phyloP scores from a whole-genome alignment of 148 eudicot genomes.

The Pharnaceum exiguum region DNA sequence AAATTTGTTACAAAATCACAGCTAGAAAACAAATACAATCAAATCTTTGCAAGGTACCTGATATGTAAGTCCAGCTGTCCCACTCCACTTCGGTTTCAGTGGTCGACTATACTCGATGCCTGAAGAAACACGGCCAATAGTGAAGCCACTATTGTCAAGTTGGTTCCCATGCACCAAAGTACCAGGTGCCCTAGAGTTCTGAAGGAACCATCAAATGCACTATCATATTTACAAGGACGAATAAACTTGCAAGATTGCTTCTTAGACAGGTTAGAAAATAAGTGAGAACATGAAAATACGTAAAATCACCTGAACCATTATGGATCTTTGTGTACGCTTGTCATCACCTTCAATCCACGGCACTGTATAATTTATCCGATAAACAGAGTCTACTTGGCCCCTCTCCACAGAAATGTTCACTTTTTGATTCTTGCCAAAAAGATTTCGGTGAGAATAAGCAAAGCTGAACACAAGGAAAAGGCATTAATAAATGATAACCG shows the following conservation, averaged over 20 bases:
- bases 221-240: slow-evolving; percentile 1
- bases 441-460: slow-evolving; percentile 90
- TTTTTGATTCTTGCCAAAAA: slow-evolving; percentile 94
- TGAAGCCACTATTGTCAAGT: slow-evolving; percentile 57
- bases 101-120: slow-evolving; percentile 93
- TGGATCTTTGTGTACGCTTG: slow-evolving; percentile 88
- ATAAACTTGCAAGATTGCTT: neutral
- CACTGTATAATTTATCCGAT: slow-evolving; percentile 84
- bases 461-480: slow-evolving; percentile 53
- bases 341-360: slow-evolving; percentile 99
- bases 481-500: no score
- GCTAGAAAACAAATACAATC: neutral
- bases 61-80: slow-evolving; percentile 87
- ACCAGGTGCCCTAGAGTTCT: slow-evolving; percentile 98
- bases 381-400: slow-evolving; percentile 96
- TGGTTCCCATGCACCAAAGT: slow-evolving; percentile 92
- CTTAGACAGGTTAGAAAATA: neutral
- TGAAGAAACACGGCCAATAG: slow-evolving; percentile 85
- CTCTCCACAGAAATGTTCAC: slow-evolving; percentile 87
- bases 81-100: slow-evolving; percentile 95
- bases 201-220: slow-evolving; percentile 8
- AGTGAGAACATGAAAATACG: neutral
- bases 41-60: slow-evolving; percentile 45
- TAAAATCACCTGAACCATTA: slow-evolving; percentile 76
- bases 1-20: neutral